phyloP scores from a whole-genome alignment of 306 rosid species.

The cucumber (Cucumis sativus) region DNA sequence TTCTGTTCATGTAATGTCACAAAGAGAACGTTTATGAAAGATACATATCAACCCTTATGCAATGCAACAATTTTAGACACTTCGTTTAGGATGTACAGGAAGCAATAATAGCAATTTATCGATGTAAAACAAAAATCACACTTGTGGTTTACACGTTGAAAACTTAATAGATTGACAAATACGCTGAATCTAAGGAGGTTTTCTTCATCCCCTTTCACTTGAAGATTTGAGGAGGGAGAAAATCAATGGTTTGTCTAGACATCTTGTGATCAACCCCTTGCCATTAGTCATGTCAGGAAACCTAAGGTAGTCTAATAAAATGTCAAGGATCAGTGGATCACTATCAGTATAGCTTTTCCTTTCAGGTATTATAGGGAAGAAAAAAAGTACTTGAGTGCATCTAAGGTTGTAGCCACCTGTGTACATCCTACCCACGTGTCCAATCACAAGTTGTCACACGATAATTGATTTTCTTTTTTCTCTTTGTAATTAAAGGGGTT shows the following conservation, averaged over 20 bases:
- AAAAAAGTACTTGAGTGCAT: too few species aligned
- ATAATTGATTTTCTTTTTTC: too few species aligned
- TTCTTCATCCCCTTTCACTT: background rate
- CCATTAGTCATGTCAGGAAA: background rate
- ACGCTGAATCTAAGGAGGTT: background rate
- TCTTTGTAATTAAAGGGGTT: too few species aligned
- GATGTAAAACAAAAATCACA: background rate
- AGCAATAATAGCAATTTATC: background rate
- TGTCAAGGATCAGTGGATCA: background rate
- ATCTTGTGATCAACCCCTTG: background rate
- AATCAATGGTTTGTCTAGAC: background rate
- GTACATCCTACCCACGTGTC: too few species aligned
- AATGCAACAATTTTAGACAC: background rate
- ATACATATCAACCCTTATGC: background rate
- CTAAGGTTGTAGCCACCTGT: too few species aligned
- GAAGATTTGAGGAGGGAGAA: background rate
- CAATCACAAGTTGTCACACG: too few species aligned
- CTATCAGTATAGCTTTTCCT: background rate
- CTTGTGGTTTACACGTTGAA: background rate
- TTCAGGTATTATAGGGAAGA: background rate
- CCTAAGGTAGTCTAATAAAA: background rate
- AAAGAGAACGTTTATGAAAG: background rate
- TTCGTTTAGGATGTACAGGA: background rate
- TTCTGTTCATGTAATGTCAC: conserved; percentile 33
- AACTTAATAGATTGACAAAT: background rate